Base-by-base conservation (phyloP, 2,329 filamentous ascomycete genomes). In the Didymellaceae sp. region DNA sequence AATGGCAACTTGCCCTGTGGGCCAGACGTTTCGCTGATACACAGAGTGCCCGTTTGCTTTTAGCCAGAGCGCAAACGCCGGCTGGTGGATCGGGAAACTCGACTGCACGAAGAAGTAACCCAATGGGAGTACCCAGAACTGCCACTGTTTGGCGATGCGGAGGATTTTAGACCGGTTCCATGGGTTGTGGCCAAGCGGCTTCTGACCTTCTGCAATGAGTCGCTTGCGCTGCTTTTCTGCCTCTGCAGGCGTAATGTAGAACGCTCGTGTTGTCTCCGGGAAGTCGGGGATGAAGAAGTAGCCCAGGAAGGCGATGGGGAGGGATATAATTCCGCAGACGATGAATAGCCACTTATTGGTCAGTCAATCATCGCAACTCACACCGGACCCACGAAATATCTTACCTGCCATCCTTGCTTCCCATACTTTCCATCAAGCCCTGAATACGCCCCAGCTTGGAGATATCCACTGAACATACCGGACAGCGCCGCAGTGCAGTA, bases 101-200 rank as follows among this genome's bases (percentile, higher is more conserved):
- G 54, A 50, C 37, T 59, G 59, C 1, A 71, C 76, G 57, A 58
- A 78, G 72, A 76, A 77, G 52, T 79, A 80, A 37, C 74, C 77
- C 3, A 74, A 62, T 1, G 79, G 72, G 37, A 80, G 76, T 0
- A 79, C 68, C 73, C 73, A 80, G 14, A 80, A 79, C 54, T 80
- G 77, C 77, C 78, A 80, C 6, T 77, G 68, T 24, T 65, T 64
- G 5, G 76, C 57, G 1, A 74, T 73, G 10, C 74, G 66, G 49
- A 74, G 73, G 41, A 80, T 74, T 2, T 79, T 77, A 39, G 74
- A 72, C 0, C 74, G 47, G 9, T 43, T 60, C 62, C 62, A 67
- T 0, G 60, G 62, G 38, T 79, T 59, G 32, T 75, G 75, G 0
- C 74, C 75, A 0, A 78, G 73, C 4, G 66, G 65, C 24, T 66